Conservation (phyloP, 495 filamentous ascomycete species). For the Aspergillus mulundensis region DNA sequence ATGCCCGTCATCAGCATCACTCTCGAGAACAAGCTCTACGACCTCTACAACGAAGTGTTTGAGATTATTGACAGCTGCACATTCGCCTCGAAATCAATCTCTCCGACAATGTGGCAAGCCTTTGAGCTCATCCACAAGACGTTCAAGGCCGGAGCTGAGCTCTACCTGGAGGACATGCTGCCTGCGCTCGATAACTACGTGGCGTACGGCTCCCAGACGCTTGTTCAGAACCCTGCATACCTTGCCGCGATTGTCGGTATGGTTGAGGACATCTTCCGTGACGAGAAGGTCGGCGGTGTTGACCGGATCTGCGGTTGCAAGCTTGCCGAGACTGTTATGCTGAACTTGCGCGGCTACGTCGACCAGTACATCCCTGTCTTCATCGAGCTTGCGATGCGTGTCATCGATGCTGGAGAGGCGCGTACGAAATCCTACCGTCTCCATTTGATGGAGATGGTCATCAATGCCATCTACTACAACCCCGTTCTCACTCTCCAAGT, state of each 20-base stretch:
- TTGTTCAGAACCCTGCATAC: constrained; percentile 80
- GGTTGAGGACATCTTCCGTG: constrained; percentile 67
- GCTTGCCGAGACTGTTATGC: constrained; percentile 93
- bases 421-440: constrained; percentile 85
- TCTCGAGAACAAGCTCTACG: constrained; percentile 94
- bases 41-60: constrained; percentile 96
- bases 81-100: constrained; percentile 94
- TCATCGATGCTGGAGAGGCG: constrained; percentile 65
- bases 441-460: constrained; percentile 98
- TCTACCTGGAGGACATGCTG: constrained; percentile 99
- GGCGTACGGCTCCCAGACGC: constrained; percentile 74
- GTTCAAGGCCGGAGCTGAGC: constrained; percentile 93
- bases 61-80: constrained; percentile 99
- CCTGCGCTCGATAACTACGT: constrained; percentile 97
- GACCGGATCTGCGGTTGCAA: constrained; percentile 99
- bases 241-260: constrained; percentile 84
- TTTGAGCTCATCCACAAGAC: constrained; percentile 95
- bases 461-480: constrained; percentile 98
- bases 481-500: constrained; percentile 75
- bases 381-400: constrained; percentile 80
- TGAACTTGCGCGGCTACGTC: constrained; percentile 86
- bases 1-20: constrained; percentile 97
- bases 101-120: constrained; percentile 95
- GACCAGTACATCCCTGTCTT: constrained; percentile 85
- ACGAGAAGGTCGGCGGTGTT: constrained; percentile 87